phyloP scores from a whole-genome alignment of 371 early-diverging fungal species.

The Haplosporangium sp. region DNA sequence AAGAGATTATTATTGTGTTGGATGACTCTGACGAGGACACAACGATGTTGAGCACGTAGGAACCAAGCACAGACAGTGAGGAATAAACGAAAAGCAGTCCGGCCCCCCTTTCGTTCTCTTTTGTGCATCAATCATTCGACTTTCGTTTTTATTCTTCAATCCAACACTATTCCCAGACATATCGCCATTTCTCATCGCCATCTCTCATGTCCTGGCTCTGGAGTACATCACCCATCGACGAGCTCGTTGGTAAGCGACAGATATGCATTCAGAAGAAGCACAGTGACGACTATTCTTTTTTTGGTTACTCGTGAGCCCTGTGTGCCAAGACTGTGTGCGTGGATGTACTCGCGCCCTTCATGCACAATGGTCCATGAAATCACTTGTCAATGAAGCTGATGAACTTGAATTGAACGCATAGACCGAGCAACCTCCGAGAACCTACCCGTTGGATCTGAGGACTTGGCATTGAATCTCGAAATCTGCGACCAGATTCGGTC shows the following conservation, averaged over 20 bases:
- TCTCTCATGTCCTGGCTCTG: constrained; percentile 31
- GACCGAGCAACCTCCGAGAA: constrained; percentile 91
- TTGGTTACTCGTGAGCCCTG: background rate
- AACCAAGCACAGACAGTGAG: no score
- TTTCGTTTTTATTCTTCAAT: background rate
- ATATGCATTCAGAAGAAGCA: no score
- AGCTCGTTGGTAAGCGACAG: constrained; percentile 27
- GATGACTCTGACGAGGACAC: constrained; percentile 15
- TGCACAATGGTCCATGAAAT: no score
- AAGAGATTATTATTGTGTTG: constrained; percentile 12
- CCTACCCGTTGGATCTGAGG: constrained; percentile 86
- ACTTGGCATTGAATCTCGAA: constrained; percentile 84
- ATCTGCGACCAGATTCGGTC: constrained; percentile 92
- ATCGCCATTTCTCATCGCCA: no score
- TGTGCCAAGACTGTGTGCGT: no score
- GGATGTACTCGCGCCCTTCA: no score
- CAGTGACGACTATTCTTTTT: background rate
- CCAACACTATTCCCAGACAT: background rate
- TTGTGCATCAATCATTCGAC: no score
- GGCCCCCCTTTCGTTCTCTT: constrained; percentile 4
- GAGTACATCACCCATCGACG: constrained; percentile 30
- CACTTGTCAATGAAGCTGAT: no score
- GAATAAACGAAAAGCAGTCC: no score
- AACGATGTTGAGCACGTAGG: no score
- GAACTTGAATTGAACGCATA: no score